Evolutionary conservation across 495 filamentous ascomycete species (phyloP).

Genomic region (Neurospora sp.): DNA sequence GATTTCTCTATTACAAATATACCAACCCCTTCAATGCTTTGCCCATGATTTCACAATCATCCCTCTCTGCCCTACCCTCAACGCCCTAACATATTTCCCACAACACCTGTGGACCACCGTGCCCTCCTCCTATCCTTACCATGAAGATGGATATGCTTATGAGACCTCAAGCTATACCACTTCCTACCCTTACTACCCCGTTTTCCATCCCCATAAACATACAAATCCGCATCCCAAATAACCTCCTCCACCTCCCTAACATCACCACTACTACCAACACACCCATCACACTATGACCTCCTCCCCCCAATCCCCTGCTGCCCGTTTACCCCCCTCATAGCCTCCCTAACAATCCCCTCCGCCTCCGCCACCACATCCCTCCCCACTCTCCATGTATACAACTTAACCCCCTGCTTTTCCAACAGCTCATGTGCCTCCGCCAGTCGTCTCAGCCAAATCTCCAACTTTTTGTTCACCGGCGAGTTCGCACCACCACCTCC

Average conservation of each 20-base stretch:
- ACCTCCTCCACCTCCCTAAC: not conserved
- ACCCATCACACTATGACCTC: constrained; percentile 17
- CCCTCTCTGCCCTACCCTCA: not conserved
- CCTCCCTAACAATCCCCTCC: constrained; percentile 37
- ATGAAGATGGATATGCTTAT: not conserved
- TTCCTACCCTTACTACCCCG: not conserved
- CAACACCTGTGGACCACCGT: not conserved
- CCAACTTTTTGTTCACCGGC: constrained; percentile 63
- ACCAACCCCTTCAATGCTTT: not conserved
- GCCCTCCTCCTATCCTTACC: not conserved
- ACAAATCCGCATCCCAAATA: not conserved
- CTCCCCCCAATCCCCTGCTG: constrained; percentile 7
- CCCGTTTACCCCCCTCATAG: constrained; percentile 19
- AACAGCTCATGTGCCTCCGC: constrained; percentile 63
- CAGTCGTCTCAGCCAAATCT: constrained; percentile 75
- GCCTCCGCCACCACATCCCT: constrained; percentile 57
- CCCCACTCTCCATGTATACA: constrained; percentile 80
- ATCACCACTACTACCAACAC: not conserved
- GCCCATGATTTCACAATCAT: not conserved
- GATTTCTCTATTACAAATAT: not conserved
- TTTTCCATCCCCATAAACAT: not conserved
- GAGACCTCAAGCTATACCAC: not conserved
- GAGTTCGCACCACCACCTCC: not conserved
- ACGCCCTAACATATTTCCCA: not conserved
- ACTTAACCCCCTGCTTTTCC: constrained; percentile 53